phyloP scores from a whole-genome alignment of 768 basidiomycete species.

The Filobasidium floriforme region DNA sequence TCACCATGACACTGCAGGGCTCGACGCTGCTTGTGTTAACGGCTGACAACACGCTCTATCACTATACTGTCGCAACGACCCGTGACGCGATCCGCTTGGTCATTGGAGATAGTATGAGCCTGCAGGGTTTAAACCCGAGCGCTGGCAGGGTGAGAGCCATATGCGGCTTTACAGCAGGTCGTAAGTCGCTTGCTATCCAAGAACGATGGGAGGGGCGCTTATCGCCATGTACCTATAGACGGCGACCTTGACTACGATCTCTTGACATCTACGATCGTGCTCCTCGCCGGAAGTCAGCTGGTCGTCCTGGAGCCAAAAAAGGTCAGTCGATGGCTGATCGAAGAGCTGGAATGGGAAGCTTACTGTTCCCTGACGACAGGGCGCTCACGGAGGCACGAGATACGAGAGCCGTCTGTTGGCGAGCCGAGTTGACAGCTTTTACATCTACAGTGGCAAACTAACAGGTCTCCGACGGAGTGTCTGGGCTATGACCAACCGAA shows the following conservation, averaged over 20 bases:
- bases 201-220: neutral
- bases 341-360: neutral
- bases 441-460: neutral
- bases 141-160: conserved; percentile 78
- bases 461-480: neutral
- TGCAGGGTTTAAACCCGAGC: conserved; percentile 75
- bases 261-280: conserved; percentile 84
- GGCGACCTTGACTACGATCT: conserved; percentile 92
- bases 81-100: conserved; percentile 74
- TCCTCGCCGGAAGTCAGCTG: conserved; percentile 87
- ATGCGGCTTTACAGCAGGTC: conserved; percentile 78
- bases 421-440: neutral
- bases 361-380: conserved; percentile 65
- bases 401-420: conserved; percentile 6
- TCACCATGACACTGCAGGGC: conserved; percentile 85
- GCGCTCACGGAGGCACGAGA: conserved; percentile 44
- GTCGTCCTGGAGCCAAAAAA: conserved; percentile 82
- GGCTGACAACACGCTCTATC: conserved; percentile 82
- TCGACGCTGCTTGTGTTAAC: conserved; percentile 92
- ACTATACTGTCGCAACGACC: conserved; percentile 76
- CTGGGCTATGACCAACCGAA: neutral
- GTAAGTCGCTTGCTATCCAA: conserved; percentile 51
- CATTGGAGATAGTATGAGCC: conserved; percentile 88
- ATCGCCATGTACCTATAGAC: conserved; percentile 55
- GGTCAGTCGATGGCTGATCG: conserved; percentile 46